Conservation (phyloP, 306 rosid genomes). For the Quercus gilva region DNA sequence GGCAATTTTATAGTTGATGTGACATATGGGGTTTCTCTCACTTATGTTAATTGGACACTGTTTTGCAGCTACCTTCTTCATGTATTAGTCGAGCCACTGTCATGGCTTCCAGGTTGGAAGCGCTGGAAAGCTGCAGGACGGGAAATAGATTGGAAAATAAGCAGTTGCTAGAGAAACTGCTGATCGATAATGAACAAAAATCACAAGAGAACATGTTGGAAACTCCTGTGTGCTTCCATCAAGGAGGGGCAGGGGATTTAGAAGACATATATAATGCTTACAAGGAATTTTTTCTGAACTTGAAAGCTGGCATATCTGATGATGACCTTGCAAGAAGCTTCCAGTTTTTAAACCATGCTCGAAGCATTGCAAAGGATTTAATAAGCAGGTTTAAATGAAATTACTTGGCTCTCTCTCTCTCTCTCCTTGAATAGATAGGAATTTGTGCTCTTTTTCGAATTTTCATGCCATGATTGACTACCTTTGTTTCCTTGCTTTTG, state of each 20-base stretch:
- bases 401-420: neutral
- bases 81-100: slow-evolving; percentile 64
- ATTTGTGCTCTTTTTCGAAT: neutral
- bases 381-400: slow-evolving; percentile 33
- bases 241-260: neutral
- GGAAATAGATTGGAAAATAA: slow-evolving; percentile 32
- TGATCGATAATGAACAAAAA: slow-evolving; percentile 32
- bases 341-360: slow-evolving; percentile 51
- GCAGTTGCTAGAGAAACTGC: slow-evolving; percentile 20
- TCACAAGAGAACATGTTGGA: slow-evolving; percentile 19
- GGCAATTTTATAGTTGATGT: slow-evolving; percentile 9
- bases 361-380: slow-evolving; percentile 53
- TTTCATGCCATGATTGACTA: neutral
- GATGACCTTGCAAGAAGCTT: slow-evolving; percentile 41
- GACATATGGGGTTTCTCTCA: slow-evolving; percentile 1
- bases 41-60: slow-evolving; percentile 9
- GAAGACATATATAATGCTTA: slow-evolving; percentile 33
- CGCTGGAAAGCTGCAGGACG: slow-evolving; percentile 46
- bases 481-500: neutral
- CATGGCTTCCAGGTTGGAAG: slow-evolving; percentile 82
- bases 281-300: slow-evolving; percentile 45
- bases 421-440: neutral
- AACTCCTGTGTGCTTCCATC: slow-evolving; percentile 6
- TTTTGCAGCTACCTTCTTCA: slow-evolving; percentile 64
- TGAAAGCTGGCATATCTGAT: slow-evolving; percentile 45